Conservation (phyloP, 2,329 filamentous ascomycete species). For the Fusarium irregulare region DNA sequence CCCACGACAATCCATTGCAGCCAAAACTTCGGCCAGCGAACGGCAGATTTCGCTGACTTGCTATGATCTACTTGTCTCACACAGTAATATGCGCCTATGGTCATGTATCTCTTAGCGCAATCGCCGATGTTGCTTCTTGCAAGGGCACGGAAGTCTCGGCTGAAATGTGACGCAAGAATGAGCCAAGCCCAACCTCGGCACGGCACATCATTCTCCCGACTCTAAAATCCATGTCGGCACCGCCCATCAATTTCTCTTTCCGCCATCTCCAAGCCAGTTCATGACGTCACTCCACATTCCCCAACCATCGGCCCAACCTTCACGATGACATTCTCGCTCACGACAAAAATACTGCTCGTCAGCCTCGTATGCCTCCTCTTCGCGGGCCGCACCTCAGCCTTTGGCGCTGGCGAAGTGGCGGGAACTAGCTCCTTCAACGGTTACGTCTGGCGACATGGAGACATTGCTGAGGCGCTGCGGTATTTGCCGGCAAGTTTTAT, state of each 20-base stretch:
- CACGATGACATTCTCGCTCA: conserved; percentile 31
- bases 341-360: conserved; percentile 30
- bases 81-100: background rate
- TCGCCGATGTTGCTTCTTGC: background rate
- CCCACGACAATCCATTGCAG: too few species aligned
- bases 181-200: background rate
- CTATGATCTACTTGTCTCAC: background rate
- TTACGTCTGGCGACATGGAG: conserved; percentile 56
- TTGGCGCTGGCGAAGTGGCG: conserved; percentile 55
- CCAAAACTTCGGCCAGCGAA: background rate
- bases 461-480: conserved; percentile 54
- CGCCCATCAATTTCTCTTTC: conserved; percentile 3
- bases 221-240: background rate
- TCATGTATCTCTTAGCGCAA: background rate
- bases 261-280: background rate
- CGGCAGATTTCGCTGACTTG: background rate
- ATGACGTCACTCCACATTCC: conserved; percentile 26
- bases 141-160: background rate
- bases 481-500: conserved; percentile 53
- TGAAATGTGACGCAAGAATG: background rate
- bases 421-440: conserved; percentile 54
- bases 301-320: background rate
- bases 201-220: background rate
- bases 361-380: conserved; percentile 45
- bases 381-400: conserved; percentile 49